Percentiles rank a stretch among this genome's conserved stretches.
Evolutionary conservation across 495 filamentous ascomycete genomes (phyloP).

Genomic region (Daldinia grandis): DNA sequence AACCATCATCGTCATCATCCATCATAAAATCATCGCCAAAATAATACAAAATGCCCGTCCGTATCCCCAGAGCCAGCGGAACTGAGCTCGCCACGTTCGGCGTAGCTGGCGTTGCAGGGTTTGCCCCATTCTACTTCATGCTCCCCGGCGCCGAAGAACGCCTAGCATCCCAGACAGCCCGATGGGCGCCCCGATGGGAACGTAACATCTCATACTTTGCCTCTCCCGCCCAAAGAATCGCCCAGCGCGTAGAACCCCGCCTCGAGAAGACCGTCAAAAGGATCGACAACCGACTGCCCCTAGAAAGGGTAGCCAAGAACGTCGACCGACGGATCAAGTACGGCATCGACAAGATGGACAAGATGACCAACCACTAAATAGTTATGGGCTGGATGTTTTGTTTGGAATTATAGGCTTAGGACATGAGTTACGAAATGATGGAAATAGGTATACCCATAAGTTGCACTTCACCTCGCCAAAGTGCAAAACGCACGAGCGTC

Average conservation of each 20-base stretch:
- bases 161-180: conserved; percentile 51
- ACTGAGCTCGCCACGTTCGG: conserved; percentile 55
- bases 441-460: conserved; percentile 12
- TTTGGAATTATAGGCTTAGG: neutral
- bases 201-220: conserved; percentile 57
- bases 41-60: conserved; percentile 54
- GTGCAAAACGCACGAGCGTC: conserved; percentile 18
- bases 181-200: conserved; percentile 62
- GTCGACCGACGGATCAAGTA: conserved; percentile 53
- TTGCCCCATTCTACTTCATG: conserved; percentile 60
- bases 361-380: neutral
- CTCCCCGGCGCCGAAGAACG: conserved; percentile 57
- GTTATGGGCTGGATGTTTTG: neutral
- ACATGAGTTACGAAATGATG: conserved; percentile 1
- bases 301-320: conserved; percentile 56
- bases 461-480: conserved; percentile 19
- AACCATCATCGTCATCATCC: conserved; percentile 26
- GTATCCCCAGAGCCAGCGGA: conserved; percentile 52
- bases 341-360: conserved; percentile 46
- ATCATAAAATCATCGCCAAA: conserved; percentile 15
- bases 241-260: conserved; percentile 54
- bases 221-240: conserved; percentile 52
- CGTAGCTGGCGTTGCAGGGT: conserved; percentile 52
- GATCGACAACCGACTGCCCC: conserved; percentile 52
- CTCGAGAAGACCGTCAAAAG: conserved; percentile 51